phyloP scores from a whole-genome alignment of 1,139 yeast genomes.

The Suhomyces guaymorum region DNA sequence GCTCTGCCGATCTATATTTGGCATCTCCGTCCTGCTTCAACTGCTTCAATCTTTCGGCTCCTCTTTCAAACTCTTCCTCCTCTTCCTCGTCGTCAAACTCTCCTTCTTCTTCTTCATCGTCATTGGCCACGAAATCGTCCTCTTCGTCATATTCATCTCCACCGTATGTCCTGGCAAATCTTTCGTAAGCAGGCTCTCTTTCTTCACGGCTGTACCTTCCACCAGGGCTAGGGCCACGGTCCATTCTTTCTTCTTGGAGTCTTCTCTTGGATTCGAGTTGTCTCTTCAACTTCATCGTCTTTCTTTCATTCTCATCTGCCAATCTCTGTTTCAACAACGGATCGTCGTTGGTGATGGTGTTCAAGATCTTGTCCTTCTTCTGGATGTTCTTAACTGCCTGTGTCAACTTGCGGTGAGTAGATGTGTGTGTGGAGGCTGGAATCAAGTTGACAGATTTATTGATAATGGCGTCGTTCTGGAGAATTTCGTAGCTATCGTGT shows the following conservation, averaged over 20 bases:
- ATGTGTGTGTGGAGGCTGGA: conserved; percentile 84
- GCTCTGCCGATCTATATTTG: conserved; percentile 43
- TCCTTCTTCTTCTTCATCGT: conserved; percentile 51
- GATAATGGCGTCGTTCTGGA: conserved; percentile 55
- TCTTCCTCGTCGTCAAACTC: conserved; percentile 60
- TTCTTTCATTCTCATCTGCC: conserved; percentile 77
- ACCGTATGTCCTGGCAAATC: conserved; percentile 44
- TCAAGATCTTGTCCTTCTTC: conserved; percentile 55
- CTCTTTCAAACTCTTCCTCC: conserved; percentile 57
- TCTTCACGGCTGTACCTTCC: conserved; percentile 20
- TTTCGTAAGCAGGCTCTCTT: conserved; percentile 42
- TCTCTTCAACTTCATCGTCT: conserved; percentile 68
- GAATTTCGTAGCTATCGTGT: conserved; percentile 69
- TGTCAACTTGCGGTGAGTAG: conserved; percentile 78
- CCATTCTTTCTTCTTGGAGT: conserved; percentile 46
- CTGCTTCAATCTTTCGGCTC: conserved; percentile 63
- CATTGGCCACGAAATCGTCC: conserved; percentile 45
- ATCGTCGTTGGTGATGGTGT: conserved; percentile 76
- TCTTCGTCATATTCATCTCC: conserved; percentile 49
- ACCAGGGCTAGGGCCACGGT: conserved; percentile 29
- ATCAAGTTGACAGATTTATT: conserved; percentile 68
- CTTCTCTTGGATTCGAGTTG: conserved; percentile 59
- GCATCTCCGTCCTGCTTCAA: conserved; percentile 61
- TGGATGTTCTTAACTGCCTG: conserved; percentile 73
- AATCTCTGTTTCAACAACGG: conserved; percentile 83